Evolutionary conservation across 805 yeast species (phyloP).

Genomic region (Candida ficus): DNA sequence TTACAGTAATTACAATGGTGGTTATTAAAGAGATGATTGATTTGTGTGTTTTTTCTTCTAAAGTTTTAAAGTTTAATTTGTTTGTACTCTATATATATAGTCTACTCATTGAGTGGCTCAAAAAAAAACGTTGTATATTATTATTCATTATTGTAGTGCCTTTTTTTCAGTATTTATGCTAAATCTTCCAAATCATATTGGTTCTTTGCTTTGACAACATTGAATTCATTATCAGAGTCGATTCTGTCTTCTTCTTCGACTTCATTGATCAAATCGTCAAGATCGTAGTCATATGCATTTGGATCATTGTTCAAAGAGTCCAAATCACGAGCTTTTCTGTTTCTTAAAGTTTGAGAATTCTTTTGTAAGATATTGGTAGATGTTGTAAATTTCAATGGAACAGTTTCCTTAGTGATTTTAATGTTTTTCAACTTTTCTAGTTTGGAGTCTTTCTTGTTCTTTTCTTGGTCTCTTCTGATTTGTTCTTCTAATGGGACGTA

Average conservation of each 20-base stretch:
- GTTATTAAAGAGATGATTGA: conserved; percentile 2
- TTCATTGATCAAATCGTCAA: conserved; percentile 23
- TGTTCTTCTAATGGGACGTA: conserved; percentile 24
- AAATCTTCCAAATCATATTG: conserved; percentile 19
- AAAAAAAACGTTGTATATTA: neutral
- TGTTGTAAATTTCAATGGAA: conserved; percentile 20
- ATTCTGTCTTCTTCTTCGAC: conserved; percentile 13
- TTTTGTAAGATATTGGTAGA: neutral
- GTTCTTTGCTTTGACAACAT: conserved; percentile 12
- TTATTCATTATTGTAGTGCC: neutral
- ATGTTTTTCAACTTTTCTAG: conserved; percentile 12
- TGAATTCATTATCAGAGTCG: conserved; percentile 14
- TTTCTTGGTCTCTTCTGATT: conserved; percentile 9
- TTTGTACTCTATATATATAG: too few species aligned
- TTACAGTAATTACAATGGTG: neutral
- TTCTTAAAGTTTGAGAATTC: conserved; percentile 5
- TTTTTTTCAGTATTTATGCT: conserved; percentile 14
- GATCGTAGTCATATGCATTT: conserved; percentile 22
- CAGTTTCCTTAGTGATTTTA: conserved; percentile 16
- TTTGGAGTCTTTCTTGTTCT: conserved; percentile 10
- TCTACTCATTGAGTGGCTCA: neutral
- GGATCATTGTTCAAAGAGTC: conserved; percentile 15
- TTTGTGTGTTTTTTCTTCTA: neutral
- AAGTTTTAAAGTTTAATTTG: neutral
- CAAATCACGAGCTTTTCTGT: conserved; percentile 15